Base-by-base conservation (phyloP, 2,329 filamentous ascomycete species). In the Exophiala sp. region DNA sequence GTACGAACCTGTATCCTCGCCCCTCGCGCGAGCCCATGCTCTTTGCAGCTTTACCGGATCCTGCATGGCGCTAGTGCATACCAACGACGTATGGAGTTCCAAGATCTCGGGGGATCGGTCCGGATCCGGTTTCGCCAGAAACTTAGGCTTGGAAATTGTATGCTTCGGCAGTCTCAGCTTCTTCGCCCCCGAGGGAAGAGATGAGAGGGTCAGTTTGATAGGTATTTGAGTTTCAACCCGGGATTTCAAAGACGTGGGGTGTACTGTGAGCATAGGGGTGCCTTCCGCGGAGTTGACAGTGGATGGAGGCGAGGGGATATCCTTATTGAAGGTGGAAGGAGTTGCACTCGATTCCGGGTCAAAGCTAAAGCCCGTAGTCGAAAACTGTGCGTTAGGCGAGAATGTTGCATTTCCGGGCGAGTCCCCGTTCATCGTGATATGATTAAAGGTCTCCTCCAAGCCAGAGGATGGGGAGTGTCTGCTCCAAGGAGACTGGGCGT, bases 141-240 rank as follows among this genome's bases (percentile, higher is more conserved):
- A 77, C 68, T 97, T 97, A 5, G 90, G 87, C 66, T 97, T 97
- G 16, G 90, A 93, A 47, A 98, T 93, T 1, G 88, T 94, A 64
- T 96, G 84, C 2, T 85, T 82, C 3, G 91, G 93, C 13, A 98
- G 78, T 63, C 94, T 89, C 43, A 97, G 72, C 64, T 85, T 88
- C 57, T 84, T 86, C 50, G 90, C 80, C 9, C 85, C 85, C 0
- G 76, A 71, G 1, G 90, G 89, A 40, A 95, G 73, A 16, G 86
- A 82, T 50, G 82, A 83, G 32, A 97, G 69, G 0, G 83, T 85
- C 68, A 97, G 77, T 62, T 84, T 84, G 59, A 96, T 88, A 7
- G 86, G 87, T 60, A 97, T 96, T 65, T 97, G 93, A 0, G 93
- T 97, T 71, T 98, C 93, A 14, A 97, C 93, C 18, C 93, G 83